These are phyloP conservation scores for Scleroderma citrinum DNA, from an alignment of 768 basidiomycete species.

Conservation along the genomic window DNA sequence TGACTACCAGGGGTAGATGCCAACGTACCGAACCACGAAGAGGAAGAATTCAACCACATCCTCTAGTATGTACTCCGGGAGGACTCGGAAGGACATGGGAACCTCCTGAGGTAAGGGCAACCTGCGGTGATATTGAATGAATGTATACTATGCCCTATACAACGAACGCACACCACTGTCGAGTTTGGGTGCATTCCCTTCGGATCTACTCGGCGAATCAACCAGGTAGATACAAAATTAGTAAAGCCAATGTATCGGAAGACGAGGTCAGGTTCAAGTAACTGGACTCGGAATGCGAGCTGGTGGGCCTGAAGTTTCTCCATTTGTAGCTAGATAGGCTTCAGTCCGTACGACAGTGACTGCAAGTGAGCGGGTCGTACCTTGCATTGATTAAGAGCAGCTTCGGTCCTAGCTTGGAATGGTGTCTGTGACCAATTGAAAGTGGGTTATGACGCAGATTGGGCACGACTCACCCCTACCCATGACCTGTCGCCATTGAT, in stretches of 20 bases:
- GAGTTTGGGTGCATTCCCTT: conserved; percentile 68
- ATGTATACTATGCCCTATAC: neutral
- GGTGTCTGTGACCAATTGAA: conserved; percentile 45
- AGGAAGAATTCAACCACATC: conserved; percentile 88
- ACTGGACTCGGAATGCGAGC: conserved; percentile 76
- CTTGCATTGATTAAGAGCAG: conserved; percentile 73
- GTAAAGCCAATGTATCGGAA: conserved; percentile 76
- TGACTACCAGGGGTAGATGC: neutral
- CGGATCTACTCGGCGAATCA: conserved; percentile 87
- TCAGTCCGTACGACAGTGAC: conserved; percentile 1
- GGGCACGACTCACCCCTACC: conserved; percentile 57
- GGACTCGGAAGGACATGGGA: conserved; percentile 75
- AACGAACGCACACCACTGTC: conserved; percentile 50
- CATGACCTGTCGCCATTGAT: conserved; percentile 74
- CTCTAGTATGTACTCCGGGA: conserved; percentile 93
- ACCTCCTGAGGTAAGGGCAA: conserved; percentile 83
- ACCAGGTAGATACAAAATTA: conserved; percentile 91
- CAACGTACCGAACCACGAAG: conserved; percentile 71
- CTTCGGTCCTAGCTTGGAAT: conserved; percentile 70
- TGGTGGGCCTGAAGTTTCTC: conserved; percentile 66
- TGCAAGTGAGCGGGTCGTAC: conserved; percentile 26
- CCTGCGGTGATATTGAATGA: conserved; percentile 34
- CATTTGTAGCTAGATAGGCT: conserved; percentile 51
- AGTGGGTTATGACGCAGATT: neutral
- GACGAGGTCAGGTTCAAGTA: conserved; percentile 81